phyloP scores from a whole-genome alignment of 441 rosid species.

The Gossypium schwendimanii region DNA sequence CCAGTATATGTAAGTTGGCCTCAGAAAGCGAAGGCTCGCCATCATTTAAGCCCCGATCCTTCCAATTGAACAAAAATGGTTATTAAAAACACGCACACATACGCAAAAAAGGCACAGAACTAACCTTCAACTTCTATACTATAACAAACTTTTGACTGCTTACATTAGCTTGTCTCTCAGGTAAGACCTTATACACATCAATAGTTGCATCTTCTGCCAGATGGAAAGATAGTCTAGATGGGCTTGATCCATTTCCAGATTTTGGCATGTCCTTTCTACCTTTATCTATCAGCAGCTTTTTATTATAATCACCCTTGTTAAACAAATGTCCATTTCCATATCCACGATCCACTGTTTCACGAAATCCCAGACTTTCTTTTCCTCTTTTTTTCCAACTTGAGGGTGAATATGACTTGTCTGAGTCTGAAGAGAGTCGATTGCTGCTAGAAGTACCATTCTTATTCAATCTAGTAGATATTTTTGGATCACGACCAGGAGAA shows the following conservation, averaged over 20 bases:
- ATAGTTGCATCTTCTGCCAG: constrained; percentile 28
- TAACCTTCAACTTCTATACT: constrained; percentile 29
- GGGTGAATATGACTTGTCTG: constrained; percentile 26
- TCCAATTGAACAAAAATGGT: constrained; percentile 9
- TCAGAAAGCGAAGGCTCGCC: not conserved
- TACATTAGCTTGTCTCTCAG: constrained; percentile 22
- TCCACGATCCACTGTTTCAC: constrained; percentile 9
- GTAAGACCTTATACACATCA: constrained; percentile 17
- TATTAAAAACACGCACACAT: not conserved
- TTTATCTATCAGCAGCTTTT: constrained; percentile 15
- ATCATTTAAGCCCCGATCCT: constrained; percentile 14
- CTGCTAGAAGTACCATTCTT: constrained; percentile 23
- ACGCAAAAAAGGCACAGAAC: not conserved
- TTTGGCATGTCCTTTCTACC: constrained; percentile 15
- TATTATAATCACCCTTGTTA: constrained; percentile 6
- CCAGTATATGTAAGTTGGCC: constrained; percentile 22
- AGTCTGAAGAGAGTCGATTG: constrained; percentile 22
- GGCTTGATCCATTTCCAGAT: constrained; percentile 25
- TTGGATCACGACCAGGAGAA: constrained; percentile 34
- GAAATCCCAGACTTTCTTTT: constrained; percentile 10
- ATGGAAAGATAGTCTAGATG: constrained; percentile 23
- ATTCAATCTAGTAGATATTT: constrained; percentile 22
- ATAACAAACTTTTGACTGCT: constrained; percentile 12
- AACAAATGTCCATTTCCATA: constrained; percentile 14
- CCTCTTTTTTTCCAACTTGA: constrained; percentile 10